These are phyloP conservation scores for Cymodocea nodosa DNA, from an alignment of 116 monocot genomes.

Conservation along the genomic window DNA sequence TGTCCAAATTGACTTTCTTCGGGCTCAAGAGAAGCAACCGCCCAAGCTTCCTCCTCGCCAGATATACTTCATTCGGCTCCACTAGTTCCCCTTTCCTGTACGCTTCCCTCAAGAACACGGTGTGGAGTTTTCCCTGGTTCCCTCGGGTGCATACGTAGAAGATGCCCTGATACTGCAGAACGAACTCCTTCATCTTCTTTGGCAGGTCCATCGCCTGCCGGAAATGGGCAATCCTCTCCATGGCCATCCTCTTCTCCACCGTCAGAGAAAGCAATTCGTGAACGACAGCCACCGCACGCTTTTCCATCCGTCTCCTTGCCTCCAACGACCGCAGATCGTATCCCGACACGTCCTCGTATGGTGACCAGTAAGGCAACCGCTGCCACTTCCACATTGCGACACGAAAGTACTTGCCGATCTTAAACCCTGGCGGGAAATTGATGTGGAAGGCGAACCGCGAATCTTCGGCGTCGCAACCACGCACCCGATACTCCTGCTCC, in stretches of 20 bases:
- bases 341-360: conserved; percentile 81
- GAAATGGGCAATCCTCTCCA: conserved; percentile 85
- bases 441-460: conserved; percentile 67
- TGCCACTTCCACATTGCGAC: conserved; percentile 99
- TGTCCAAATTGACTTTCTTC: conserved; percentile 56
- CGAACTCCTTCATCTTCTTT: conserved; percentile 85
- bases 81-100: conserved; percentile 65
- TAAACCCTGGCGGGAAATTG: conserved; percentile 84
- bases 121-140: conserved; percentile 84
- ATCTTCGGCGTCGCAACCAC: conserved; percentile 59
- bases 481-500: conserved; percentile 56
- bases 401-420: conserved; percentile 85
- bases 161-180: conserved; percentile 86
- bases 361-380: conserved; percentile 91
- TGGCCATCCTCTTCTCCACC: conserved; percentile 64
- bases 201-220: conserved; percentile 78
- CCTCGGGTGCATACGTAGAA: conserved; percentile 93
- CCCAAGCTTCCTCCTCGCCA: conserved; percentile 59
- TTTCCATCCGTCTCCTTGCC: conserved; percentile 80
- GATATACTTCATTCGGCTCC: conserved; percentile 61
- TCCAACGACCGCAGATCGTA: conserved; percentile 83
- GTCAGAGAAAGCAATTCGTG: conserved; percentile 81
- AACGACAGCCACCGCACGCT: conserved; percentile 73
- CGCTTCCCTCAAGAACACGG: conserved; percentile 70
- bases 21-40: conserved; percentile 71